Conservation (phyloP, 73 alveolate species). For the Tetrahymena thermophila region DNA sequence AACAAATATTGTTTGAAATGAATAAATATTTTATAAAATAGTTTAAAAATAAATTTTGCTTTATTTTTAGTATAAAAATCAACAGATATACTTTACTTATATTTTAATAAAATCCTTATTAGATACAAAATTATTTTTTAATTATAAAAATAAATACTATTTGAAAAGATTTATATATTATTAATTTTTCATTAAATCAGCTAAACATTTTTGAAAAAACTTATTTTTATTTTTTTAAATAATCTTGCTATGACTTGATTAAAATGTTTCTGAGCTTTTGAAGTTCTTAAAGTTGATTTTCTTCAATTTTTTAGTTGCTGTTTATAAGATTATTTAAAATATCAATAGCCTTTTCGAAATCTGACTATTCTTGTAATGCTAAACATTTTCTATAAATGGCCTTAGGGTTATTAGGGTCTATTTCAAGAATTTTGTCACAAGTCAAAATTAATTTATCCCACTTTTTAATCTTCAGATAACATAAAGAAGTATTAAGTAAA, state of each 20-base stretch:
- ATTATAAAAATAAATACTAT: too few relatives aligned
- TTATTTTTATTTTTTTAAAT: background rate
- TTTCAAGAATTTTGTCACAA: background rate
- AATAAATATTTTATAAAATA: too few relatives aligned
- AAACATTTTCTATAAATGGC: background rate
- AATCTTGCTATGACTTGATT: background rate
- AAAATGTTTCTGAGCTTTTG: background rate
- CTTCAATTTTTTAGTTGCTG: background rate
- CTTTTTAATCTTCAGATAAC: background rate
- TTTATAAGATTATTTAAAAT: background rate
- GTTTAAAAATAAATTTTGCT: too few relatives aligned
- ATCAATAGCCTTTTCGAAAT: background rate
- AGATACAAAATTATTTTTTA: too few relatives aligned
- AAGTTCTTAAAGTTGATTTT: background rate
- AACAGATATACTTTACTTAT: too few relatives aligned
- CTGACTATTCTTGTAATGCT: background rate
- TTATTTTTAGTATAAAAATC: too few relatives aligned
- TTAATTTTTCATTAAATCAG: background rate
- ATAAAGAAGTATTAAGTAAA: background rate
- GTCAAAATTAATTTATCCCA: background rate
- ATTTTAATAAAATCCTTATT: too few relatives aligned
- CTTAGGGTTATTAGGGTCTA: background rate
- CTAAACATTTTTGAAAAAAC: background rate
- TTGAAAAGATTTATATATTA: too few relatives aligned
- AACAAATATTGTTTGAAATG: too few relatives aligned